Conservation (phyloP, 768 basidiomycete genomes). For the Lactarius quietus region DNA sequence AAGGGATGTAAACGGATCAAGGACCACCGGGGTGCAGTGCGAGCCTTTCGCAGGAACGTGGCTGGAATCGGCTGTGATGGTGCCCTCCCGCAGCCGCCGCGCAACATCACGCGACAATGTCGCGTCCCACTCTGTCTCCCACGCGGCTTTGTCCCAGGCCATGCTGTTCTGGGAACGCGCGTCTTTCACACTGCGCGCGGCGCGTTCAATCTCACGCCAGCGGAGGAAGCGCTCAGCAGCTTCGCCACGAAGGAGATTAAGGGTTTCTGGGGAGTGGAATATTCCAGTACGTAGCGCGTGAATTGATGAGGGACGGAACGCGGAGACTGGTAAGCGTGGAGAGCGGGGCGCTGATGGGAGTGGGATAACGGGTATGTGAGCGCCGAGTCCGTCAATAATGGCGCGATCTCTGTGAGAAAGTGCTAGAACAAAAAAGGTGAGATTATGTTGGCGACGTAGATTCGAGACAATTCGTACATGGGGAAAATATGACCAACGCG, state of each 20-base stretch:
- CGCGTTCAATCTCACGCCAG: slow-evolving; percentile 68
- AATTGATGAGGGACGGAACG: slow-evolving; percentile 52
- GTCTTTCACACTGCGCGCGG: slow-evolving; percentile 41
- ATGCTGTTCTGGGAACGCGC: slow-evolving; percentile 18
- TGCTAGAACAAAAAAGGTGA: slow-evolving; percentile 7
- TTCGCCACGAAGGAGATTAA: slow-evolving; percentile 55
- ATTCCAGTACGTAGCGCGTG: slow-evolving; percentile 54
- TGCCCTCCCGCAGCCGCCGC: slow-evolving; percentile 42
- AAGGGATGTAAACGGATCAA: slow-evolving; percentile 70
- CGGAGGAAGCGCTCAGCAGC: slow-evolving; percentile 66
- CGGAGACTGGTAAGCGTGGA: slow-evolving; percentile 38
- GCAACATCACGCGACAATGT: slow-evolving; percentile 62
- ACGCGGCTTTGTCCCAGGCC: slow-evolving; percentile 56
- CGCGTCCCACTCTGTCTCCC: slow-evolving; percentile 65
- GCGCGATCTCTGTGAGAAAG: slow-evolving; percentile 30
- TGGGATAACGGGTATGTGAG: slow-evolving; percentile 55
- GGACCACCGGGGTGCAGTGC: slow-evolving; percentile 32
- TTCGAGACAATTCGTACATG: slow-evolving; percentile 30
- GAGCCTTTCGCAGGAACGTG: slow-evolving; percentile 22
- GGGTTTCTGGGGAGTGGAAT: slow-evolving; percentile 61
- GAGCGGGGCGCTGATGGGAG: slow-evolving; percentile 33
- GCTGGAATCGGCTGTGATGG: slow-evolving; percentile 8
- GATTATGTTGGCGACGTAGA: neutral
- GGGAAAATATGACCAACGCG: slow-evolving; percentile 52
- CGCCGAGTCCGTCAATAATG: slow-evolving; percentile 42